A percentile compares a stretch with the other conserved stretches of the same genome.
These are phyloP conservation scores for Leccinum arenicola DNA, from an alignment of 768 basidiomycete species.

Conservation along the genomic window DNA sequence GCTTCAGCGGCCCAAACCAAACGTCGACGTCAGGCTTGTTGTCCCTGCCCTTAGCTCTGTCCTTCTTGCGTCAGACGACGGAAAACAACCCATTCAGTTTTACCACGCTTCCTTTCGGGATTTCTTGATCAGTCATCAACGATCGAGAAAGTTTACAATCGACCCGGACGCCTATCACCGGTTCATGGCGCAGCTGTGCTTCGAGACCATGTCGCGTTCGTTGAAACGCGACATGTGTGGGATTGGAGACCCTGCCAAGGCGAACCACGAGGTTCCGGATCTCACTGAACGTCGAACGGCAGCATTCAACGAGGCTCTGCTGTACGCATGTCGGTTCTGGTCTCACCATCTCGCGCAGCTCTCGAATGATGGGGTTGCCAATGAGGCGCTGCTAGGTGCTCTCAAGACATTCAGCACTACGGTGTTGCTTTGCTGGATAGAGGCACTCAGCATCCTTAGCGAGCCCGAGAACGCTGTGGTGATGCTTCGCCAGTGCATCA, in stretches of 20 bases:
- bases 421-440: slow-evolving; percentile 15
- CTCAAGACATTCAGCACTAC: slow-evolving; percentile 7
- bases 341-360: slow-evolving; percentile 16
- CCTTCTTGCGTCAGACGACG: slow-evolving; percentile 10
- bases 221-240: slow-evolving; percentile 17
- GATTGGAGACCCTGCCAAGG: slow-evolving; percentile 13
- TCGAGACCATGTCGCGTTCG: slow-evolving; percentile 14
- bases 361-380: slow-evolving; percentile 2
- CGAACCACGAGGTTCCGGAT: slow-evolving; percentile 14
- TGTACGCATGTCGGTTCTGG: slow-evolving; percentile 21
- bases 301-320: slow-evolving; percentile 11
- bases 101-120: slow-evolving; percentile 13
- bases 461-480: slow-evolving; percentile 15
- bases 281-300: slow-evolving; percentile 6
- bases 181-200: slow-evolving; percentile 16
- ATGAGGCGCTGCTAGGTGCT: slow-evolving; percentile 6
- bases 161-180: background rate
- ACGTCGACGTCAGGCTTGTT: slow-evolving; percentile 17
- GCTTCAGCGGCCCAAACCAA: slow-evolving; percentile 10
- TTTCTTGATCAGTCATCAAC: slow-evolving; percentile 13
- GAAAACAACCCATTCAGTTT: slow-evolving; percentile 16
- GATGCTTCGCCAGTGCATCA: slow-evolving; percentile 11
- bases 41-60: slow-evolving; percentile 20
- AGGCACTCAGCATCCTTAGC: slow-evolving; percentile 13
- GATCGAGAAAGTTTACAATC: slow-evolving; percentile 11